phyloP scores from a whole-genome alignment of 768 basidiomycete genomes.

The Auricularia auricula-judae region DNA sequence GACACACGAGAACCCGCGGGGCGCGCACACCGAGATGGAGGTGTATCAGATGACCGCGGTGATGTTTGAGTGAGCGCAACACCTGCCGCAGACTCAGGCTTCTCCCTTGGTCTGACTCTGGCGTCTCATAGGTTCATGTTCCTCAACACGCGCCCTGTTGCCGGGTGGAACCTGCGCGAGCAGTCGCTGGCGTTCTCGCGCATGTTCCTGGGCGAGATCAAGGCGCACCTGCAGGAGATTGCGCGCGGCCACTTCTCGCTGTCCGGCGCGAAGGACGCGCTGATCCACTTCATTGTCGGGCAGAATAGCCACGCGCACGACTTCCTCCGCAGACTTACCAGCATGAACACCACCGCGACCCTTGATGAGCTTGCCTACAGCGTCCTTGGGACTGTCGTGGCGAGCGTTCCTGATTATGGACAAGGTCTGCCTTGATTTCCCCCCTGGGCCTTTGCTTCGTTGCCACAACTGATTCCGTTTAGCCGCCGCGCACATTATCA shows the following conservation, averaged over 20 bases:
- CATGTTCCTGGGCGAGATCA: slow-evolving; percentile 47
- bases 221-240: slow-evolving; percentile 30
- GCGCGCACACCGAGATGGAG: slow-evolving; percentile 50
- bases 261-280: slow-evolving; percentile 32
- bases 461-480: not conserved
- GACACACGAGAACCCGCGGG: slow-evolving; percentile 38
- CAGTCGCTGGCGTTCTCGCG: slow-evolving; percentile 43
- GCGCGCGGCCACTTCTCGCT: slow-evolving; percentile 29
- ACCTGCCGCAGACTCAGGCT: not conserved
- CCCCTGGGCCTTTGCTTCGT: too few relatives aligned
- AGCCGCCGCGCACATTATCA: slow-evolving; percentile 58
- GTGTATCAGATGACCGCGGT: slow-evolving; percentile 55
- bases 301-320: slow-evolving; percentile 37
- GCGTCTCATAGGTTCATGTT: slow-evolving; percentile 49
- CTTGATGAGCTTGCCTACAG: slow-evolving; percentile 56
- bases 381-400: slow-evolving; percentile 60
- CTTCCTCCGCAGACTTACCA: not conserved
- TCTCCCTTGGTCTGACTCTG: not conserved
- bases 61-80: slow-evolving; percentile 50
- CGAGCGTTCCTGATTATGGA: slow-evolving; percentile 54
- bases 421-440: slow-evolving; percentile 31
- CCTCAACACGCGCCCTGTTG: slow-evolving; percentile 53
- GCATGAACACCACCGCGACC: slow-evolving; percentile 32
- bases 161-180: slow-evolving; percentile 42
- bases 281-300: slow-evolving; percentile 18